Evolutionary conservation across 1,139 yeast species (phyloP).

Genomic region (Debaryomyces sp.): DNA sequence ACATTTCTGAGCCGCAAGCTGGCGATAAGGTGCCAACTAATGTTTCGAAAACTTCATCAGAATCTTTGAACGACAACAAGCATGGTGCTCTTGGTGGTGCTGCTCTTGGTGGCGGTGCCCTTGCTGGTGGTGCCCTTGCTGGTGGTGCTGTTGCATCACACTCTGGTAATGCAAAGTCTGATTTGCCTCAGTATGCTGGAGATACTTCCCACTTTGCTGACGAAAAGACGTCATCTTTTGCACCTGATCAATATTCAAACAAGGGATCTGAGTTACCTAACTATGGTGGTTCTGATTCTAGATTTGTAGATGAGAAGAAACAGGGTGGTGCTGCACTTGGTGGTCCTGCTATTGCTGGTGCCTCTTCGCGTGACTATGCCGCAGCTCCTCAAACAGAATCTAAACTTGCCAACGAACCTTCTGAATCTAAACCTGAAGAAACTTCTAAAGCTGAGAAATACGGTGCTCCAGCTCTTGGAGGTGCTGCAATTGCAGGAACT

Average conservation of each 20-base stretch:
- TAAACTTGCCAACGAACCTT: neutral
- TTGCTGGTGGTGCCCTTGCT: constrained; percentile 21
- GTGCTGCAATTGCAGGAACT: constrained; percentile 9
- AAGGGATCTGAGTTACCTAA: neutral
- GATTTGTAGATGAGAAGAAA: constrained; percentile 19
- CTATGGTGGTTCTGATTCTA: neutral
- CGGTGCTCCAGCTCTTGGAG: constrained; percentile 3
- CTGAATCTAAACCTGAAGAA: constrained; percentile 3
- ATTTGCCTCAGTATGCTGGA: neutral
- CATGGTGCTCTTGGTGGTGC: neutral
- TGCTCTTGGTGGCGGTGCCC: constrained; percentile 14
- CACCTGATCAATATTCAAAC: neutral
- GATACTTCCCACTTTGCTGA: neutral
- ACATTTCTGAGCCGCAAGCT: neutral
- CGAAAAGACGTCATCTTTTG: neutral
- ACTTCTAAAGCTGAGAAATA: constrained; percentile 9
- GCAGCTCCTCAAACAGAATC: constrained; percentile 1
- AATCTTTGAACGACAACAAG: neutral
- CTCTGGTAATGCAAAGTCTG: neutral
- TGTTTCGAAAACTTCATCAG: neutral
- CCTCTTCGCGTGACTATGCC: neutral
- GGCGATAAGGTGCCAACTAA: neutral
- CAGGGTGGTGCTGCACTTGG: constrained; percentile 11
- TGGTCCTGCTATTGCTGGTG: constrained; percentile 13
- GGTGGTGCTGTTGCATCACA: neutral